A percentile compares a stretch with the other conserved stretches of the same genome.
Conservation (phyloP, 257 asterid species). For the Primulina eburnea region DNA sequence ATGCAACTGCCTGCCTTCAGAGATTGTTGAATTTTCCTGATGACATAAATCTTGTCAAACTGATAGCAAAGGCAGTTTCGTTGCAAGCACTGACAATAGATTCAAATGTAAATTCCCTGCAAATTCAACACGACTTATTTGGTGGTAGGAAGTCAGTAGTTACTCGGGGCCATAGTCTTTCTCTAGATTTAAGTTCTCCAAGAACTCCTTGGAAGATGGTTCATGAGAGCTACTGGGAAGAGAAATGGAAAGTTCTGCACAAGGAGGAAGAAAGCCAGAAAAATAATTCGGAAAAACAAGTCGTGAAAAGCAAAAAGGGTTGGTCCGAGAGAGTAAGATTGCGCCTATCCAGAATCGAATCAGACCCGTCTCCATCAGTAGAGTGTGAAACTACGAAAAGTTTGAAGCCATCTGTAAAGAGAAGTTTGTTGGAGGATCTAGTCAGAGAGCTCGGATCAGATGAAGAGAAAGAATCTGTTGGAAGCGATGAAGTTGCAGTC, state of each 20-base stretch:
- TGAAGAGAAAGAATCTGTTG: conserved; percentile 34
- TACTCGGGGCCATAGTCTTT: conserved; percentile 56
- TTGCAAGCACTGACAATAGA: conserved; percentile 63
- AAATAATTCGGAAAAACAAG: conserved; percentile 29
- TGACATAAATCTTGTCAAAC: conserved; percentile 51
- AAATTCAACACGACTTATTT: conserved; percentile 36
- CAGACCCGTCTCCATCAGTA: conserved; percentile 55
- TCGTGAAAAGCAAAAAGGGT: conserved; percentile 41
- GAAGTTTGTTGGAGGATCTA: conserved; percentile 68
- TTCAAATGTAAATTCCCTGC: conserved; percentile 48
- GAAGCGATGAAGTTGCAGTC: conserved; percentile 30
- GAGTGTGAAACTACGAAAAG: conserved; percentile 32
- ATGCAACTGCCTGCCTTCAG: conserved; percentile 78
- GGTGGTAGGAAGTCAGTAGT: conserved; percentile 40
- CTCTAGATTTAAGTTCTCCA: conserved; percentile 58
- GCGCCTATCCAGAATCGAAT: conserved; percentile 57
- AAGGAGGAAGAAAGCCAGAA: conserved; percentile 56
- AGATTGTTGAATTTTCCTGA: conserved; percentile 76
- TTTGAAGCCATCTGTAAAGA: conserved; percentile 54
- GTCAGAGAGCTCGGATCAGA: conserved; percentile 56
- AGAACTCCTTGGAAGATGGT: conserved; percentile 48
- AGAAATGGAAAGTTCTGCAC: conserved; percentile 80
- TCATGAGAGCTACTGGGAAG: conserved; percentile 89
- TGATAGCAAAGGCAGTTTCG: conserved; percentile 64
- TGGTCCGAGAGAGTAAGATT: conserved; percentile 67